These are phyloP conservation scores for Ogataea sp. DNA, from an alignment of 805 yeast species.

Conservation along the genomic window DNA sequence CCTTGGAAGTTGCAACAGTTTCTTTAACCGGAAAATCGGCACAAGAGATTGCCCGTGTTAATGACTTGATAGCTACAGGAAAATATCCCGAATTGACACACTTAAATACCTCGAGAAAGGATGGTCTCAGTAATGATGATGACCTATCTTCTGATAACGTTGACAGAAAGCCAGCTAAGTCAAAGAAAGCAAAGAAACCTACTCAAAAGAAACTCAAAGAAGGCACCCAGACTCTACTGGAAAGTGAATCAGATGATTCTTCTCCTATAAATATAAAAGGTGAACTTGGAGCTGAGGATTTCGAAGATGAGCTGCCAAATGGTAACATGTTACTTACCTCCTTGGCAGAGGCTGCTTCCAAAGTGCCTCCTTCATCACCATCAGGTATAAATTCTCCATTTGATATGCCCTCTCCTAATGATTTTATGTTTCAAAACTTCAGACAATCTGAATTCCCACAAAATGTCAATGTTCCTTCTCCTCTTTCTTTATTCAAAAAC, in stretches of 20 bases:
- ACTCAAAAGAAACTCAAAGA: neutral
- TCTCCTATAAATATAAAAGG: neutral
- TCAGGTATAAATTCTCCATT: slow-evolving; percentile 7
- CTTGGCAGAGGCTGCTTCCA: slow-evolving; percentile 14
- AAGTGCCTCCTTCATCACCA: slow-evolving; percentile 9
- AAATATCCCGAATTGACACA: slow-evolving; percentile 36
- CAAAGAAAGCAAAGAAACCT: neutral
- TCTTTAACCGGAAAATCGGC: slow-evolving; percentile 50
- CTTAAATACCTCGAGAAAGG: slow-evolving; percentile 17
- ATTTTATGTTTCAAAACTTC: neutral
- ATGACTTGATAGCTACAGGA: slow-evolving; percentile 41
- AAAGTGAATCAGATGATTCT: no score
- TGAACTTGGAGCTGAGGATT: neutral
- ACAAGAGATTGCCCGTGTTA: slow-evolving; percentile 41
- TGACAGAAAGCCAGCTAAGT: neutral
- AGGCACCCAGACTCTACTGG: neutral
- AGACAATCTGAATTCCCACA: neutral
- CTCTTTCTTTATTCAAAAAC: slow-evolving; percentile 13
- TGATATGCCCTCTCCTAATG: slow-evolving; percentile 7
- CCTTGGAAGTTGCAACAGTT: slow-evolving; percentile 47
- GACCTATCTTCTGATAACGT: no score
- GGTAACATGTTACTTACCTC: slow-evolving; percentile 6
- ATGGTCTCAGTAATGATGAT: slow-evolving; percentile 11
- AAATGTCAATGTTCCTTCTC: slow-evolving; percentile 4
- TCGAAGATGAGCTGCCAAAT: neutral